Conservation (phyloP, 139 green algal species). For the Chlorella sp. region DNA sequence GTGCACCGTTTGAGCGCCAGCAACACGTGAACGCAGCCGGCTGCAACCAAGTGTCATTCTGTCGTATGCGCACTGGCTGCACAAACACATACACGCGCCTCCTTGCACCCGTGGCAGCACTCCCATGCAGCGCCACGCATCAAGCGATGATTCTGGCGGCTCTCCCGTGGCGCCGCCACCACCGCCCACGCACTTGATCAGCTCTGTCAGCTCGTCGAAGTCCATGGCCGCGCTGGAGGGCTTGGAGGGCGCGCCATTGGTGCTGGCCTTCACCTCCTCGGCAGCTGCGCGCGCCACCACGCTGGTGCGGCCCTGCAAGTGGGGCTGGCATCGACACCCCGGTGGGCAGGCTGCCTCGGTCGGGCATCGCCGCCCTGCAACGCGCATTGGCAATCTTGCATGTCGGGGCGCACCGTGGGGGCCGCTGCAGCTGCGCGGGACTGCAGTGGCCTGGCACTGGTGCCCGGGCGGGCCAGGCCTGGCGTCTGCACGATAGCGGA, state of each 20-base stretch:
- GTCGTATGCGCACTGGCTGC: too few relatives aligned
- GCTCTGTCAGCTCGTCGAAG: constrained; percentile 87
- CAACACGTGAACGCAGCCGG: not conserved
- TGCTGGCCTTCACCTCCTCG: constrained; percentile 45
- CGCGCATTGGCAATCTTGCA: not conserved
- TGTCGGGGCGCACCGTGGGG: not conserved
- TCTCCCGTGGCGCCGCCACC: not conserved
- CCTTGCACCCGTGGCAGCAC: too few relatives aligned
- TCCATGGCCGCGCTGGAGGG: constrained; percentile 65
- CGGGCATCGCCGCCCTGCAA: not conserved
- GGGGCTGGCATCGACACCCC: not conserved
- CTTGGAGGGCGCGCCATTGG: constrained; percentile 41
- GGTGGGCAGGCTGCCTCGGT: not conserved
- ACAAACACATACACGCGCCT: too few relatives aligned
- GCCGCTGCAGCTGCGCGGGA: not conserved
- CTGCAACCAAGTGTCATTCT: too few relatives aligned
- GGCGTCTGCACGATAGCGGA: not conserved
- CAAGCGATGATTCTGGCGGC: not conserved
- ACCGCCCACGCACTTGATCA: constrained; percentile 68
- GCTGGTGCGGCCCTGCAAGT: constrained; percentile 8
- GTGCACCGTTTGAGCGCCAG: not conserved
- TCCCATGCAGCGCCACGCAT: not conserved
- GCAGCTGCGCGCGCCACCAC: constrained; percentile 21
- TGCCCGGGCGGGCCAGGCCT: not conserved
- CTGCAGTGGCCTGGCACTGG: not conserved